Evolutionary conservation across 495 filamentous ascomycete genomes (phyloP).

Genomic region (Entonaema liquescens): DNA sequence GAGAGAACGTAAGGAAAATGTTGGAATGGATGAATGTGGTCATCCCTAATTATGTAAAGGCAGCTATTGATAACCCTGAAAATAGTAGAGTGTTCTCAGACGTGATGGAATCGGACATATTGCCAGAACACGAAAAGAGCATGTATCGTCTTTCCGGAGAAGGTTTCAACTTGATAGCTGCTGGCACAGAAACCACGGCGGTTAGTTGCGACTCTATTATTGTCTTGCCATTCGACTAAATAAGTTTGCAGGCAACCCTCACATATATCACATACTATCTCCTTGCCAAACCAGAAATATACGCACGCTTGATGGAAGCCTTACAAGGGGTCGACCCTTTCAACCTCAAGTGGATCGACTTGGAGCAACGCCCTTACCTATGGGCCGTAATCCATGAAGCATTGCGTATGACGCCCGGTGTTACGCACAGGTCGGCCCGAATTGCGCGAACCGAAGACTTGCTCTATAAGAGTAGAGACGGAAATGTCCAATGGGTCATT

Average conservation of each 20-base stretch:
- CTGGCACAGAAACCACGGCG: conserved; percentile 46
- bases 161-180: conserved; percentile 42
- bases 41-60: conserved; percentile 34
- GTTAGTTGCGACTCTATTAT: conserved; percentile 3
- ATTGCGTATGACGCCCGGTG: conserved; percentile 55
- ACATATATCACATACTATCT: conserved; percentile 48
- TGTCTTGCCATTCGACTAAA: background rate
- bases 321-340: conserved; percentile 35
- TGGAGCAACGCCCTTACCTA: conserved; percentile 59
- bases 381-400: conserved; percentile 55
- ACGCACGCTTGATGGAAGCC: conserved; percentile 44
- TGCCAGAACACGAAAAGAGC: conserved; percentile 42
- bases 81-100: conserved; percentile 36
- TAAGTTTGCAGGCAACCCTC: conserved; percentile 41
- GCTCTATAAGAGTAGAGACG: conserved; percentile 47
- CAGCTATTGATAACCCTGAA: conserved; percentile 22
- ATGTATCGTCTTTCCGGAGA: conserved; percentile 44
- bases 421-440: conserved; percentile 51
- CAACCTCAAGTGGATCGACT: conserved; percentile 32
- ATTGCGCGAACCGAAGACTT: conserved; percentile 48
- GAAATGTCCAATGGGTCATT: conserved; percentile 46
- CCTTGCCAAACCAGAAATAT: conserved; percentile 38
- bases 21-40: conserved; percentile 32
- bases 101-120: conserved; percentile 24
- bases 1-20: conserved; percentile 32